Base-by-base conservation (phyloP, 805 yeast species). In the Kodamaea kakaduensis region DNA sequence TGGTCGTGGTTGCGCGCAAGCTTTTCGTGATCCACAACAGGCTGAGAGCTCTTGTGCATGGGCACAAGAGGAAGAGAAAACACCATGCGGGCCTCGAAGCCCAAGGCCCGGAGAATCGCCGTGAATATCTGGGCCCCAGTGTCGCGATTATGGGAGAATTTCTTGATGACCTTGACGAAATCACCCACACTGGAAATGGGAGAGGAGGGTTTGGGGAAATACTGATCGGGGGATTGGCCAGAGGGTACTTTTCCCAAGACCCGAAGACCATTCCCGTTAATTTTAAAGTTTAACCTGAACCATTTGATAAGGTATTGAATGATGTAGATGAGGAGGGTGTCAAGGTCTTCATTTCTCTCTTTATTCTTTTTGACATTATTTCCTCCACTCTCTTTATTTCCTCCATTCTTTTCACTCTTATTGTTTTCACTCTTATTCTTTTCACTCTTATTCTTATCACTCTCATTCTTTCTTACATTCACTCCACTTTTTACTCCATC, bases 71-170 rank as follows among this genome's bases (percentile, higher is more conserved):
- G 67, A 5, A 61, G 25, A 3, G 67, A 59, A 31, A 59, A 57
- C 6, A 58, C 58, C 28, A 61, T 34, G 9, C 66, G 44, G 15
- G 56, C 44, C 9, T 56, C 51, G 31, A 59, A 58, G 0, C 65
- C 66, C 7, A 59, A 25, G 3, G 54, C 34, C 18, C 64, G 34
- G 15, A 61, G 33, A 6, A 59, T 17, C 6, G 55, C 54, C 3
- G 64, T 56, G 29, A 59, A 58, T 15, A 61, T 31, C 22, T 59
- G 65, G 2, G 65, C 63, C 2, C 53, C 64, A 3, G 54, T 44
- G 34, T 61, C 67, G 42, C 66, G 43, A 37, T 61, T 60, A 25
- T 56, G 62, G 16, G 41, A 34, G 26, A 60, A 56, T 15, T 34
- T 41, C 35, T 52, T 53, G 18, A 55, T 33, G 0, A 46, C 32